A percentile compares a stretch with the other conserved stretches of the same genome.
phyloP scores from a whole-genome alignment of 352 stramenopile genomes.

The Blastocystis sp. region DNA sequence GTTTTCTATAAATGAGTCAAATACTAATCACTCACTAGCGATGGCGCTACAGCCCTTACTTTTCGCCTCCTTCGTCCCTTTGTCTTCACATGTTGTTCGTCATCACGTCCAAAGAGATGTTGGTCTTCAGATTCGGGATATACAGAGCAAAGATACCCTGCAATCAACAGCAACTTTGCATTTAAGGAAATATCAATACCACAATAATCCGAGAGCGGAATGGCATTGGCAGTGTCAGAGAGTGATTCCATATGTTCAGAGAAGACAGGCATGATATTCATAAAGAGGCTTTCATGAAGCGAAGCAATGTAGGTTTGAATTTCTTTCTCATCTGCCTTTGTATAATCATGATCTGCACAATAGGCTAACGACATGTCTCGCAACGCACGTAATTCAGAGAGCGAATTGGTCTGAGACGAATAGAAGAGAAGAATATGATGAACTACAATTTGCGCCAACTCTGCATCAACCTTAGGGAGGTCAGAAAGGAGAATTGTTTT shows the following conservation, averaged over 20 bases:
- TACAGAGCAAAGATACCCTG: constrained; percentile 40
- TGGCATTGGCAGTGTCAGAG: background rate
- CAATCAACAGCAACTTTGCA: constrained; percentile 49
- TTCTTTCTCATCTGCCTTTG: background rate
- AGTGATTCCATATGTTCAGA: constrained; percentile 1
- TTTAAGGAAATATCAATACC: constrained; percentile 55
- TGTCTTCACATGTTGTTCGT: background rate
- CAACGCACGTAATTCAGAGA: constrained; percentile 31
- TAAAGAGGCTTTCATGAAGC: constrained; percentile 15
- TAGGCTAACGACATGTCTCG: constrained; percentile 7
- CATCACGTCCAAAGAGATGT: constrained; percentile 21
- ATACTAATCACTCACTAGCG: background rate
- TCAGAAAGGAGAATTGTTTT: background rate
- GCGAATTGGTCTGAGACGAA: constrained; percentile 33
- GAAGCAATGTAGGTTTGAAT: constrained; percentile 9
- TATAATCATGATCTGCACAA: background rate
- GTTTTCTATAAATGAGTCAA: background rate
- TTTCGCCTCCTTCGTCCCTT: constrained; percentile 33
- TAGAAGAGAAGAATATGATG: constrained; percentile 7
- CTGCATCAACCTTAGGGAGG: background rate
- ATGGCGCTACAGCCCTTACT: background rate
- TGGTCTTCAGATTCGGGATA: constrained; percentile 50
- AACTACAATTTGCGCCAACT: background rate
- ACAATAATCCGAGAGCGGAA: constrained; percentile 25
- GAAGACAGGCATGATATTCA: constrained; percentile 53